Base-by-base conservation (phyloP, 257 asterid species). In the Euphrasia confusa region DNA sequence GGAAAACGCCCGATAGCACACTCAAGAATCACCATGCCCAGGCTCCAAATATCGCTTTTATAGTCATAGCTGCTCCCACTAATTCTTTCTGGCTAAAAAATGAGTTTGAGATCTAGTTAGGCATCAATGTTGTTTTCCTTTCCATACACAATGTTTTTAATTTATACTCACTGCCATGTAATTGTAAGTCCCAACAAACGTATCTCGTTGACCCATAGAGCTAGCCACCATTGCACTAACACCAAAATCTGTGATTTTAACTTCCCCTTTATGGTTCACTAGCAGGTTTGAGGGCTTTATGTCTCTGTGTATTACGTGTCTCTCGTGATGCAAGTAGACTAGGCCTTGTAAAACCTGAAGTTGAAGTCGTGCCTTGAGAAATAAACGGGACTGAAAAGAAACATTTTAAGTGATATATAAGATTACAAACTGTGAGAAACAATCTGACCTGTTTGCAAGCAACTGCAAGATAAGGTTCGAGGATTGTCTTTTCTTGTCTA, bases 1-100 rank as follows among this genome's bases (percentile, higher is more conserved):
- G 99, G 99, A 83, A 93, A 93, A 54, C 84, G 90, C n/a, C 97
- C 99, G 0, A 87, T 89, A 17, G 99, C 96, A 79, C 96, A 89
- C 84, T 93, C 99, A 50, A 93, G 95, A 75, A 87, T 82, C 68
- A 93, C 99, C 96, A 93, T 78, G 33, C 85, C 85, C 58, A 80
- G 68, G 54, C 85, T 80, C 85, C 85, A 80, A 12, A 80, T 77
- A 40, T 80, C 85, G 49, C 85, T 80, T 69, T 77, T 80, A 33
- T 74, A 74, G 77, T 82, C 97, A 78, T 93, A 89, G 59, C 84
- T 78, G 86, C 88, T 79, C 66, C 97, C 99, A 66, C 95, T 93
- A 61, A 93, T 89, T 78, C 99, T 80, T 72, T 93, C 99, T 68
- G 97, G 99, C 99, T 93, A 67, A 56, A 81, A 13, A 68, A 60